Percentiles rank a stretch among this genome's conserved stretches.
These are phyloP conservation scores for Glutinoglossum americanum DNA, from an alignment of 495 filamentous ascomycete species.

Conservation along the genomic window DNA sequence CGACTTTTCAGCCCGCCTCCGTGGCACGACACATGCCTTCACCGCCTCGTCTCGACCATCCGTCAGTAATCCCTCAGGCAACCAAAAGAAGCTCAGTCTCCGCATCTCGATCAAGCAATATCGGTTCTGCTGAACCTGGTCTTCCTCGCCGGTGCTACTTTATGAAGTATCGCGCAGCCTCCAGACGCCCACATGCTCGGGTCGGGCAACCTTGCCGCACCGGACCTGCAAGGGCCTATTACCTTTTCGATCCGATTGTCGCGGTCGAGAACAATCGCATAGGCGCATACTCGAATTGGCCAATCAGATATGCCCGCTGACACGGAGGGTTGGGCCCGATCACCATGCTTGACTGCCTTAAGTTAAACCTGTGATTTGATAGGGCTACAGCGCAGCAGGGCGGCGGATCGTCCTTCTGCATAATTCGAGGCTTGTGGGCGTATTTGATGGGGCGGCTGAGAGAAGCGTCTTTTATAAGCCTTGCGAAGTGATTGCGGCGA, in stretches of 20 bases:
- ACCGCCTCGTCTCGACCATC: background rate
- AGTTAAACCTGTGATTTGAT: background rate
- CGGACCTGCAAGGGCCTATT: background rate
- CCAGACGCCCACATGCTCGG: background rate
- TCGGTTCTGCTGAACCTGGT: no score
- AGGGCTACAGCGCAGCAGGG: background rate
- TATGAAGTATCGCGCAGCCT: background rate
- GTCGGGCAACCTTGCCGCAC: no score
- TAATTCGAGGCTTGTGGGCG: background rate
- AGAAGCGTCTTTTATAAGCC: background rate
- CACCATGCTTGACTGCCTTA: background rate
- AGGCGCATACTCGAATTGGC: background rate
- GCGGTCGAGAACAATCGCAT: background rate
- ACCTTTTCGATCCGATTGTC: no score
- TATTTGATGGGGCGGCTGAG: background rate
- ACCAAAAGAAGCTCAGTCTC: no score
- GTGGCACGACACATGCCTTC: background rate
- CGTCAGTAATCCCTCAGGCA: no score
- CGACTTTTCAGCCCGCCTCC: background rate
- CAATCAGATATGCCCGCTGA: background rate
- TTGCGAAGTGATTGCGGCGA: background rate
- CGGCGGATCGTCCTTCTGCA: background rate
- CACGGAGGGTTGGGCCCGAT: background rate
- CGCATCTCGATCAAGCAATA: no score
- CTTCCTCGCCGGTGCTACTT: background rate